Base-by-base conservation (phyloP, 768 basidiomycete genomes). In the Tylopilus rubrobrunneus region DNA sequence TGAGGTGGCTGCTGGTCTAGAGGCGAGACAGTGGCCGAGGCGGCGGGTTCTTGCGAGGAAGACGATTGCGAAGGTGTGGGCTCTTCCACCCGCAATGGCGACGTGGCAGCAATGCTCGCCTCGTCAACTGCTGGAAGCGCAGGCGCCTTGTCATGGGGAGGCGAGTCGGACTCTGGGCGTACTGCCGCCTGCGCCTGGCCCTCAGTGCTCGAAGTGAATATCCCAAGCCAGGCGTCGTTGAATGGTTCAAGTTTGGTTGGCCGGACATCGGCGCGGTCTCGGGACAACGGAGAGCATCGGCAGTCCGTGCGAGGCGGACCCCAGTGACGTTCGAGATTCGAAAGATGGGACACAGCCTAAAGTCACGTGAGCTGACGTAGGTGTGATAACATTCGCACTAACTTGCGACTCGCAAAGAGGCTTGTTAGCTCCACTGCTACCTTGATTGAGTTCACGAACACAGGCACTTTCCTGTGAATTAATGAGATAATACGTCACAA, bases 271-370 rank as follows among this genome's bases (percentile, higher is more conserved):
- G n/a, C n/a, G n/a, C n/a, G n/a, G n/a, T n/a, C n/a, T n/a, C n/a
- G n/a, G n/a, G n/a, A n/a, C n/a, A n/a, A n/a, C n/a, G n/a, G n/a
- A n/a, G n/a, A n/a, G n/a, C n/a, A n/a, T n/a, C n/a, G n/a, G n/a
- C n/a, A n/a, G n/a, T n/a, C n/a, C n/a, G n/a, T n/a, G n/a, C n/a
- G n/a, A n/a, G n/a, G n/a, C n/a, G n/a, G n/a, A n/a, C n/a, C n/a
- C n/a, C n/a, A n/a, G n/a, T n/a, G n/a, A n/a, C n/a, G 67, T 98
- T 98, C 4, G 94, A 97, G 21, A 95, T 75, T 65, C 87, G 86
- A 72, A 96, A 95, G 55, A 96, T 85, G 0, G 94, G 94, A 63
- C 92, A 94, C 65, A 96, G 67, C 66, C 92, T 94, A 46, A 41
- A 37, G 41, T 44, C n/a, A 37, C 39, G 27, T 62, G 41, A 56